A percentile compares a stretch with the other conserved stretches of the same genome.
Conservation (phyloP, 2,329 filamentous ascomycete genomes). For the Colletotrichum sp. region DNA sequence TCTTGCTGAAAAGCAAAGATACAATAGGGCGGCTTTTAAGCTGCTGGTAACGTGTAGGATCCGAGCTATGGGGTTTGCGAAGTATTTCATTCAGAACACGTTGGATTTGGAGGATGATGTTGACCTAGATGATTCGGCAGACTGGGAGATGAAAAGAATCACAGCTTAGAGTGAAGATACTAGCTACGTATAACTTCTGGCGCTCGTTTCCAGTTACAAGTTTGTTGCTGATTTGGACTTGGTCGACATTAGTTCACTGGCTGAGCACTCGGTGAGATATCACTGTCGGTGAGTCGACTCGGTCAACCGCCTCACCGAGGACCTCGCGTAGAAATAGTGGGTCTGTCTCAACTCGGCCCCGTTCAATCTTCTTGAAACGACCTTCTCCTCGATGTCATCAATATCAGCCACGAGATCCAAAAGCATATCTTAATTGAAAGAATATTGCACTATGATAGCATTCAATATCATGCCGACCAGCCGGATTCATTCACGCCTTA, state of each 20-base stretch:
- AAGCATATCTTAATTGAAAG: background rate
- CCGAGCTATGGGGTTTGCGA: background rate
- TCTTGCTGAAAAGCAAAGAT: background rate
- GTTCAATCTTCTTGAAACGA: slow-evolving; percentile 5
- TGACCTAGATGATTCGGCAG: background rate
- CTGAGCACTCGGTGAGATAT: no score
- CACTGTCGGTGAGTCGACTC: fast-evolving
- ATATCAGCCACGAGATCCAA: background rate
- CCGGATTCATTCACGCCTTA: background rate
- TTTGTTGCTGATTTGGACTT: no score
- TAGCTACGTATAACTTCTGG: no score
- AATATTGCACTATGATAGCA: background rate
- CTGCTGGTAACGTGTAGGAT: background rate
- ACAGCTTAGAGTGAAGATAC: background rate
- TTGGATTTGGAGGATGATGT: background rate
- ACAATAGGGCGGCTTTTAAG: background rate
- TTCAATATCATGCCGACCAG: background rate
- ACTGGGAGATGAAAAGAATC: background rate
- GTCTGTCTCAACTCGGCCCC: background rate
- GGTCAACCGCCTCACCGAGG: background rate
- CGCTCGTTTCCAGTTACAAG: no score
- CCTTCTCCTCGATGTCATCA: background rate
- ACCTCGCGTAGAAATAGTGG: background rate
- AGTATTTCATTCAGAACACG: background rate
- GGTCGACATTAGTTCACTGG: no score